Evolutionary conservation across 805 yeast genomes (phyloP).

Genomic region (Spathaspora girioi): DNA sequence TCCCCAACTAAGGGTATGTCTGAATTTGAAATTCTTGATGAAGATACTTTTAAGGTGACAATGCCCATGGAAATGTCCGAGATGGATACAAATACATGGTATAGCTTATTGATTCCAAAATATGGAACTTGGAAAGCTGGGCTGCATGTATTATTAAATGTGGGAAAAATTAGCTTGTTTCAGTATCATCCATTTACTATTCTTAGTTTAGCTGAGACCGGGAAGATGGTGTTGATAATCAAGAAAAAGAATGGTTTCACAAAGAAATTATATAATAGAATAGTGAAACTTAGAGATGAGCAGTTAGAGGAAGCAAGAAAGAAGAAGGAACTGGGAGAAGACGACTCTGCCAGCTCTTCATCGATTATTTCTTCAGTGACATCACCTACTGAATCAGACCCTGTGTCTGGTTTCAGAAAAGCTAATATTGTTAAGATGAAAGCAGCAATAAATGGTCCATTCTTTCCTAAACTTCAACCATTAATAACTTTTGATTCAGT

Average conservation of each 20-base stretch:
- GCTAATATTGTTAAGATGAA: conserved; percentile 19
- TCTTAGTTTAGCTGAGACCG: conserved; percentile 33
- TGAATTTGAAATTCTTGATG: conserved; percentile 37
- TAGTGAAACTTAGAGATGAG: conserved; percentile 17
- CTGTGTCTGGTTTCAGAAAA: neutral
- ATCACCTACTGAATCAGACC: neutral
- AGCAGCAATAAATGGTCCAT: conserved; percentile 44
- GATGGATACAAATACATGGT: conserved; percentile 21
- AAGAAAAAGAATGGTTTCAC: conserved; percentile 44
- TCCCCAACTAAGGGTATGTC: conserved; percentile 39
- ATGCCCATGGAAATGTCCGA: conserved; percentile 28
- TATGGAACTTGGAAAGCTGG: conserved; percentile 45
- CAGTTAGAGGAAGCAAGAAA: conserved; percentile 11
- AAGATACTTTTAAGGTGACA: conserved; percentile 34
- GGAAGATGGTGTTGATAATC: conserved; percentile 38
- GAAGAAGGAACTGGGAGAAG: neutral
- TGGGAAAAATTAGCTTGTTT: conserved; percentile 30
- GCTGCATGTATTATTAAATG: conserved; percentile 43
- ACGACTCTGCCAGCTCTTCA: neutral
- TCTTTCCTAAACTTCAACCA: conserved; percentile 41
- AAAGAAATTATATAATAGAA: conserved; percentile 24
- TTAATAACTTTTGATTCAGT: conserved; percentile 38
- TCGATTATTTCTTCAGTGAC: neutral
- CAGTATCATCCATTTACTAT: conserved; percentile 50
- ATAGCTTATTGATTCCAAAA: conserved; percentile 27